Percentiles rank a stretch among this genome's conserved stretches.
These are phyloP conservation scores for Botrytis galanthina DNA, from an alignment of 2,329 filamentous ascomycete species.

Conservation along the genomic window DNA sequence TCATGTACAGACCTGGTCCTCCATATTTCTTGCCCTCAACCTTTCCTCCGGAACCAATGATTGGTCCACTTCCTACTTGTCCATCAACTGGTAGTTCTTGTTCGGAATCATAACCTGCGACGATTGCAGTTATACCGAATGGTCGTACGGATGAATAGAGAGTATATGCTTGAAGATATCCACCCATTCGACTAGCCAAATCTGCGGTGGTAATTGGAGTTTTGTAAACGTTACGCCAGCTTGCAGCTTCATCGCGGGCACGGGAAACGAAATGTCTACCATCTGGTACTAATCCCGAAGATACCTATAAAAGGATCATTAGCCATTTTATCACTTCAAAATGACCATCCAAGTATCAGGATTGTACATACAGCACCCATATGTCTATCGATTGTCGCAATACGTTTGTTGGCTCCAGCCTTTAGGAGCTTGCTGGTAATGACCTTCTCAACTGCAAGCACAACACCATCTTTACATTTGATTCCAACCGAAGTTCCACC, in stretches of 20 bases:
- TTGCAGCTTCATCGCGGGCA: constrained; percentile 87
- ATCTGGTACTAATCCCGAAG: constrained; percentile 90
- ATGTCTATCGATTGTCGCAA: constrained; percentile 91
- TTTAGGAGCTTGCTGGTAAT: constrained; percentile 94
- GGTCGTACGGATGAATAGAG: constrained; percentile 95
- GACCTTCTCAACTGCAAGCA: constrained; percentile 95
- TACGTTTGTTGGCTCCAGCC: constrained; percentile 92
- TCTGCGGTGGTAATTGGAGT: constrained; percentile 85
- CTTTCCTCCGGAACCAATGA: constrained; percentile 80
- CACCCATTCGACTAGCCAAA: constrained; percentile 88
- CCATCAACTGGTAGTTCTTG: constrained; percentile 82
- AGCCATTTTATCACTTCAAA: constrained; percentile 22
- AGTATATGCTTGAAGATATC: constrained; percentile 95
- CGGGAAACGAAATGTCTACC: constrained; percentile 92
- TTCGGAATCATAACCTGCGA: constrained; percentile 92
- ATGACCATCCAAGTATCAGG: background rate
- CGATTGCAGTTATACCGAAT: constrained; percentile 92
- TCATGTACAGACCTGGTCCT: constrained; percentile 96
- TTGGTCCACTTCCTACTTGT: constrained; percentile 80
- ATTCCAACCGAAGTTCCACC: constrained; percentile 96
- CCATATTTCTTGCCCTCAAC: constrained; percentile 72
- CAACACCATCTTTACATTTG: constrained; percentile 93
- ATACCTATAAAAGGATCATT: constrained; percentile 61
- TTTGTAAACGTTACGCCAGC: constrained; percentile 93
- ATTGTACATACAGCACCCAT: constrained; percentile 74